Conservation (phyloP, 208 protist genomes). For the Leishmania lainsoni region DNA sequence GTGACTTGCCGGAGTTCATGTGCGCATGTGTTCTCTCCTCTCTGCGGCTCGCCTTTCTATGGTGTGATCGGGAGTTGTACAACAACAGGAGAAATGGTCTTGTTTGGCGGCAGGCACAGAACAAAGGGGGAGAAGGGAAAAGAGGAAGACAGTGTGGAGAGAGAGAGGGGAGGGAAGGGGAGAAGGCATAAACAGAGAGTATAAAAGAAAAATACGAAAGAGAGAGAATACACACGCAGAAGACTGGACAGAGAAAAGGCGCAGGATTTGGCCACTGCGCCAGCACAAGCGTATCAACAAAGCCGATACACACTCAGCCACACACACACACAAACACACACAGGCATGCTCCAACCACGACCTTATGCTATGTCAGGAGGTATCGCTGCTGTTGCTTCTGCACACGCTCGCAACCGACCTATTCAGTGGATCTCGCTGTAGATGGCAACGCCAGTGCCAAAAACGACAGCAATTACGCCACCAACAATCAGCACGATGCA, state of each 20-base stretch:
- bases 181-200: background rate
- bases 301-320: background rate
- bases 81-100: conserved; percentile 15
- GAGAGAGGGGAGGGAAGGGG: background rate
- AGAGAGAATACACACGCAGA: background rate
- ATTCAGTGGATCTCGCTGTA: conserved; percentile 36
- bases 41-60: no score
- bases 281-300: background rate
- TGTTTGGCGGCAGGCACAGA: conserved; percentile 9
- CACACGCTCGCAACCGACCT: background rate
- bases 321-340: background rate
- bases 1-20: background rate
- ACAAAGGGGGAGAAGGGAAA: background rate
- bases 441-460: conserved; percentile 71
- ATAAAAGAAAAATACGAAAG: background rate
- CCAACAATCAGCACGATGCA: conserved; percentile 53
- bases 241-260: background rate
- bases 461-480: conserved; percentile 69
- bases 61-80: background rate
- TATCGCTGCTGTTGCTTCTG: background rate
- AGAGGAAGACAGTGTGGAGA: conserved; percentile 3
- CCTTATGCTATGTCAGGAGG: background rate
- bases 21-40: background rate
- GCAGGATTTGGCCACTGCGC: background rate
- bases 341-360: background rate